phyloP scores from a whole-genome alignment of 2,329 filamentous ascomycete genomes.

The Cercospora sp. region DNA sequence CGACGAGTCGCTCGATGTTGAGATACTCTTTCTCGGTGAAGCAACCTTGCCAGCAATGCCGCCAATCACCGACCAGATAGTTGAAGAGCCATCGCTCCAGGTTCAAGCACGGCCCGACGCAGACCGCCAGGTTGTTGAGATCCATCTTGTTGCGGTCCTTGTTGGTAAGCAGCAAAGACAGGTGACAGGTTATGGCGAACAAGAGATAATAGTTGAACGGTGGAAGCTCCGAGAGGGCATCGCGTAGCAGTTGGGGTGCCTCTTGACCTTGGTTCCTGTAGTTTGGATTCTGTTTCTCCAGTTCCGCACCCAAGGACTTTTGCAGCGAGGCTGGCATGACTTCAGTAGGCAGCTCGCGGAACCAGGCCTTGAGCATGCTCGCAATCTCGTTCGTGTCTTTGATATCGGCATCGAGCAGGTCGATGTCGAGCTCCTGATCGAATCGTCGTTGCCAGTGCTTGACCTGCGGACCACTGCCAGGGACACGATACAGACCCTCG shows the following conservation, averaged over 20 bases:
- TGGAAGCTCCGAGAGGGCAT: conserved; percentile 89
- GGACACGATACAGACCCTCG: conserved; percentile 89
- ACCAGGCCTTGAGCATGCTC: conserved; percentile 94
- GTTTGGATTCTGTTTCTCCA: conserved; percentile 76
- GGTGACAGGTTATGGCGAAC: conserved; percentile 94
- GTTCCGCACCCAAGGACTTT: conserved; percentile 75
- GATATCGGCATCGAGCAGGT: conserved; percentile 82
- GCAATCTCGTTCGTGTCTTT: conserved; percentile 97
- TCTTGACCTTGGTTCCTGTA: conserved; percentile 58
- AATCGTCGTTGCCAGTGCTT: conserved; percentile 93
- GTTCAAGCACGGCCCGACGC: conserved; percentile 95
- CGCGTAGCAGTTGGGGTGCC: conserved; percentile 82
- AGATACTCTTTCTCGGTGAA: conserved; percentile 71
- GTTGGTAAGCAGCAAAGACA: conserved; percentile 86
- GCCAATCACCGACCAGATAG: conserved; percentile 92
- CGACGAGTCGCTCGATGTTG: conserved; percentile 31
- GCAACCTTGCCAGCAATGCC: conserved; percentile 95
- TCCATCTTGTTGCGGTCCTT: conserved; percentile 98
- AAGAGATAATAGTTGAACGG: conserved; percentile 97
- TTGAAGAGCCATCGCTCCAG: conserved; percentile 95
- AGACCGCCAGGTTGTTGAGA: conserved; percentile 91
- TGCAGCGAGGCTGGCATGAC: conserved; percentile 85
- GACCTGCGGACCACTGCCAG: conserved; percentile 84
- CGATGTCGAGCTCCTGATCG: conserved; percentile 78
- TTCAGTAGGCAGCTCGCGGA: conserved; percentile 91